Percentiles rank a stretch among this genome's conserved stretches.
These are phyloP conservation scores for Salix viminalis DNA, from an alignment of 345 rosid species.

Conservation along the genomic window DNA sequence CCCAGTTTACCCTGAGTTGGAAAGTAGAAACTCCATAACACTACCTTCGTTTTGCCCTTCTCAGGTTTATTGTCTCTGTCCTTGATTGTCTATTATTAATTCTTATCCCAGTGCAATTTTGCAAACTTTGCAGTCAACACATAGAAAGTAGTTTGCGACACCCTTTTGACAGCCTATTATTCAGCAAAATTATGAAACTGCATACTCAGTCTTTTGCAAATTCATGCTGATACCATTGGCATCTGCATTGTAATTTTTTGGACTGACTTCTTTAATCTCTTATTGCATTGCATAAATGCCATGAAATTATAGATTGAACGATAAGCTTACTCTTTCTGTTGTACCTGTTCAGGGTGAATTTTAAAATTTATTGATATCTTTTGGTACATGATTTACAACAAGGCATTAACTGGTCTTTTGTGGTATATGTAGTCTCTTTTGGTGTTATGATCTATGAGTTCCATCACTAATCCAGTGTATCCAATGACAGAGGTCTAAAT, in stretches of 20 bases:
- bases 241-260: background rate
- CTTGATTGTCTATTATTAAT: background rate
- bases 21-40: conserved; percentile 68
- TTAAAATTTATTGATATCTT: background rate
- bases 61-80: conserved; percentile 44
- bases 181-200: background rate
- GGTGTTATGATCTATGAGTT: background rate
- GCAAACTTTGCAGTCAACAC: background rate
- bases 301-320: background rate
- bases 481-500: conserved; percentile 51
- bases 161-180: background rate
- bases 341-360: background rate
- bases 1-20: conserved; percentile 80
- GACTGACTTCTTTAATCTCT: background rate
- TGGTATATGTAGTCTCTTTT: conserved; percentile 1
- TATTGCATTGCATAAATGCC: background rate
- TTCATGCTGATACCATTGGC: background rate
- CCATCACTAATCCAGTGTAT: conserved; percentile 4
- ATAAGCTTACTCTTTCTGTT: background rate
- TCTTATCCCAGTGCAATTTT: background rate
- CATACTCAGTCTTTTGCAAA: background rate
- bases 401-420: background rate
- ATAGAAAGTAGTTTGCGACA: background rate
- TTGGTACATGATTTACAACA: background rate
- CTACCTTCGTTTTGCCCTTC: conserved; percentile 82